A percentile compares a stretch with the other conserved stretches of the same genome.
Conservation (phyloP, 768 basidiomycete genomes). For the Xanthoconium purpureum region DNA sequence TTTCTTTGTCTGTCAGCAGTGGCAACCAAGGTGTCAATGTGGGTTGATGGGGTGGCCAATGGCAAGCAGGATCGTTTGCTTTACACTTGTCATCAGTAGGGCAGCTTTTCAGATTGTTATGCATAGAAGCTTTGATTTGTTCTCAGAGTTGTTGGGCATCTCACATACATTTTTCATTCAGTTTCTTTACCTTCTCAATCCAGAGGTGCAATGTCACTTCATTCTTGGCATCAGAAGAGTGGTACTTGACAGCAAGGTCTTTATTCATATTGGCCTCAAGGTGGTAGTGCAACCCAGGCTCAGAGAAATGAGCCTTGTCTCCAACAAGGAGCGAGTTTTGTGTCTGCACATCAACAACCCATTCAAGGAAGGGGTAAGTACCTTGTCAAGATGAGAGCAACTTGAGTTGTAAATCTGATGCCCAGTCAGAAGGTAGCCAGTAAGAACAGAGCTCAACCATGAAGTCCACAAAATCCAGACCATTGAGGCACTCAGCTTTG, state of each 20-base stretch:
- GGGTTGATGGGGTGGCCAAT: too few relatives aligned
- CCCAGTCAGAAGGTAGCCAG: background rate
- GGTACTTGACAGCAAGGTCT: background rate
- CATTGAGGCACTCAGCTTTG: too few relatives aligned
- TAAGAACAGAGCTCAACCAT: background rate
- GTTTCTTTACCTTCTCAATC: background rate
- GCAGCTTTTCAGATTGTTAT: too few relatives aligned
- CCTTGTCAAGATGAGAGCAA: background rate
- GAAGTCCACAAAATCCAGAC: too few relatives aligned
- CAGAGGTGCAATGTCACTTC: background rate
- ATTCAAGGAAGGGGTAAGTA: background rate
- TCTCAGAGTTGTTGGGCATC: background rate
- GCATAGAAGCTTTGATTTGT: too few relatives aligned
- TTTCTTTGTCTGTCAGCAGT: constrained; percentile 8
- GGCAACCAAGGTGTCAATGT: background rate
- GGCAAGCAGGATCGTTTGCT: too few relatives aligned
- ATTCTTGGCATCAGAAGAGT: background rate
- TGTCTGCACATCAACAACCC: background rate
- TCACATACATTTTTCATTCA: background rate
- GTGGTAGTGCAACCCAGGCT: background rate
- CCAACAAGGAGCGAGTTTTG: background rate
- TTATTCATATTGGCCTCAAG: background rate
- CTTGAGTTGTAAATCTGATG: background rate
- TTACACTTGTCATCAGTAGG: too few relatives aligned
- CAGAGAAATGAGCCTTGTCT: background rate